Evolutionary conservation across 176 grass and related monocot genomes (phyloP), one percentile per base, ranked within the genome.

Genomic region (Aegilops longissima): DNA sequence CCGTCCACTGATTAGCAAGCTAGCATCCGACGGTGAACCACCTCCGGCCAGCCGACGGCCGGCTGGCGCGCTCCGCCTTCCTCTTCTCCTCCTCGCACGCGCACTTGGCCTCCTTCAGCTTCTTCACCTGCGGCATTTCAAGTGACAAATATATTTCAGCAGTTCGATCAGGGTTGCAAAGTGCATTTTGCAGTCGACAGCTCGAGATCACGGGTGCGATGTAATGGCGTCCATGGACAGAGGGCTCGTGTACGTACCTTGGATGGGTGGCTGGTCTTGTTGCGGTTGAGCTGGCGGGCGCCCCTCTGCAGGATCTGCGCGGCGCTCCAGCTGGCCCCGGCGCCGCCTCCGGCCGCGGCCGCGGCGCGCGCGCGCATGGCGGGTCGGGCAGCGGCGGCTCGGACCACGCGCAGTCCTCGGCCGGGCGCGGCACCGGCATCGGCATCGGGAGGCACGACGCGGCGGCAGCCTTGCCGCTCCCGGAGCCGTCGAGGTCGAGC

Each of bases 11-110:
- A 34, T 9, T 0, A 8, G 29, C 14, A 18, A 70, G 10, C 71
- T 29, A 90, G 70, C 87, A 93, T 66, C 87, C 87, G 23, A 93
- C 85, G 1, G 72, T 40, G 44, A 90, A 73, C 88, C 88, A 90
- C 47, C 81, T 65, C 24, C 81, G 49, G 54, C 13, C 44, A 16
- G 84, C 23, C 14, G 72, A 49, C 4, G 42, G 1, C 72, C 14
- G 23, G 14, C 66, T 62, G 6, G 0, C 21, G 21, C 70, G 76
- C 52, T 87, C 91, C 10, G 78, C 40, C 81, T 87, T 90, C 52
- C 36, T 82, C 87, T 82, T 90, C 76, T 84, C 77, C 12, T 87
- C 86, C 81, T 87, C 17, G 54, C 77, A 82, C 3, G 40, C 81
- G 10, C 75, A 76, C 25, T 84, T 90, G 11, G 83, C 35, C 8